Percentiles rank a stretch among this genome's conserved stretches.
phyloP scores from a whole-genome alignment of 2,329 filamentous ascomycete species.

The Colletotrichum liriopes region DNA sequence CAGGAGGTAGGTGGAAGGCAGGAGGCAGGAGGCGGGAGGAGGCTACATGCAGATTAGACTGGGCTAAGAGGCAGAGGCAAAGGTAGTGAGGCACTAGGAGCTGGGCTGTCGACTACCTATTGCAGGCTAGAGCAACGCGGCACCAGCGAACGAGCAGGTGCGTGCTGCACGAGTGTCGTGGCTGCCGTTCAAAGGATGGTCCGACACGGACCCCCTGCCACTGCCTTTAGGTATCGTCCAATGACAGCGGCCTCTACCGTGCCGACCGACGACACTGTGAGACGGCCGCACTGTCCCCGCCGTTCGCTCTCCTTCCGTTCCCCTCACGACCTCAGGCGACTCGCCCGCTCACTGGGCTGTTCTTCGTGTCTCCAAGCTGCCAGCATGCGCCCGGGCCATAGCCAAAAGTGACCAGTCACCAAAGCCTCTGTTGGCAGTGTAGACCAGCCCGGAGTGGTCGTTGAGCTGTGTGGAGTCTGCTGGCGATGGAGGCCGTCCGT shows the following conservation, averaged over 20 bases:
- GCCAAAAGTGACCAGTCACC: constrained; percentile 40
- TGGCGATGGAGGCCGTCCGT: background rate
- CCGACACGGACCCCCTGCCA: constrained; percentile 39
- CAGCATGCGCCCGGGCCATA: constrained; percentile 30
- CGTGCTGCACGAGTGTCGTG: constrained; percentile 63
- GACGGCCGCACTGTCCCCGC: constrained; percentile 27
- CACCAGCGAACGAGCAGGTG: constrained; percentile 40
- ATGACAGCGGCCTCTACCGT: constrained; percentile 40
- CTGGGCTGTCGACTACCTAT: constrained; percentile 17
- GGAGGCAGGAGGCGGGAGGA: constrained; percentile 5
- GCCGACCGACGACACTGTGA: background rate
- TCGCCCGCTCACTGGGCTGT: background rate
- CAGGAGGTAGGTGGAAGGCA: constrained; percentile 1
- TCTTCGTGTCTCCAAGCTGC: background rate
- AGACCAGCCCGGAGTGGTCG: background rate
- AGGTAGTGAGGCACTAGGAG: background rate
- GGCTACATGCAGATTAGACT: constrained; percentile 17
- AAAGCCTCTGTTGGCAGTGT: background rate
- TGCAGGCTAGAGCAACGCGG: constrained; percentile 38
- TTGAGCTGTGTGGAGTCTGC: background rate
- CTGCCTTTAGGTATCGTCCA: constrained; percentile 24
- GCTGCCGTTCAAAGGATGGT: constrained; percentile 61
- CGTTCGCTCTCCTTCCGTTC: constrained; percentile 26
- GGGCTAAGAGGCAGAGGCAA: background rate
- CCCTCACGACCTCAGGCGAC: constrained; percentile 17